Percentiles rank a stretch among this genome's conserved stretches.
Conservation (phyloP, 176 grass and related monocot species). For the Sorghum bicolor region DNA sequence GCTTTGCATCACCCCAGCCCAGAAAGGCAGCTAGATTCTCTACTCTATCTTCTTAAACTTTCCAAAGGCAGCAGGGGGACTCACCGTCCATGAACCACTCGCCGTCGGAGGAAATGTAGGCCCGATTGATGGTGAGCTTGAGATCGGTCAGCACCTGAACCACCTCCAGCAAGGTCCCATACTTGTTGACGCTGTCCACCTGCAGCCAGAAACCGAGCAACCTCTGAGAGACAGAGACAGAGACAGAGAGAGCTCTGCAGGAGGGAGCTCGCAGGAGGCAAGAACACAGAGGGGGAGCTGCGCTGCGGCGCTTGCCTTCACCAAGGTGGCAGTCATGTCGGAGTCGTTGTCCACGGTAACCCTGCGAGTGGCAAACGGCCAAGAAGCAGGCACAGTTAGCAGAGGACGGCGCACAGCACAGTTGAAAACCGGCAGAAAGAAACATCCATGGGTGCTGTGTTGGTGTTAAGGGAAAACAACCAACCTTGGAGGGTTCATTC, state of each 20-base stretch:
- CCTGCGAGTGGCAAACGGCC: constrained; percentile 43
- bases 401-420: not conserved
- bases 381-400: constrained; percentile 15
- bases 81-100: constrained; percentile 99
- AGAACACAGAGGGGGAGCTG: constrained; percentile 33
- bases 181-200: constrained; percentile 98
- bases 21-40: not conserved
- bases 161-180: constrained; percentile 88
- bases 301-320: constrained; percentile 56
- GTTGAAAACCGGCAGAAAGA: constrained; percentile 11
- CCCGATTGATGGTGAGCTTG: constrained; percentile 83
- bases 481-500: constrained; percentile 95
- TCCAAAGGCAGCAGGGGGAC: constrained; percentile 28
- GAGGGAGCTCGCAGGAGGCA: not conserved
- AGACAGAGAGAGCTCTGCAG: not conserved
- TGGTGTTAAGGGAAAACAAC: constrained; percentile 28
- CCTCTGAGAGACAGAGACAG: not conserved
- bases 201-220: constrained; percentile 25
- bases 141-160: constrained; percentile 95
- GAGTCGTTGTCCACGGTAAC: constrained; percentile 88
- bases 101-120: constrained; percentile 96
- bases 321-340: constrained; percentile 70
- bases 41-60: constrained; percentile 27
- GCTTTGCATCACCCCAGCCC: constrained; percentile 8
- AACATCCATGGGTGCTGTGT: not conserved